Base-by-base conservation (phyloP, 371 early-diverging fungal species). In the Coemansia sp. region DNA sequence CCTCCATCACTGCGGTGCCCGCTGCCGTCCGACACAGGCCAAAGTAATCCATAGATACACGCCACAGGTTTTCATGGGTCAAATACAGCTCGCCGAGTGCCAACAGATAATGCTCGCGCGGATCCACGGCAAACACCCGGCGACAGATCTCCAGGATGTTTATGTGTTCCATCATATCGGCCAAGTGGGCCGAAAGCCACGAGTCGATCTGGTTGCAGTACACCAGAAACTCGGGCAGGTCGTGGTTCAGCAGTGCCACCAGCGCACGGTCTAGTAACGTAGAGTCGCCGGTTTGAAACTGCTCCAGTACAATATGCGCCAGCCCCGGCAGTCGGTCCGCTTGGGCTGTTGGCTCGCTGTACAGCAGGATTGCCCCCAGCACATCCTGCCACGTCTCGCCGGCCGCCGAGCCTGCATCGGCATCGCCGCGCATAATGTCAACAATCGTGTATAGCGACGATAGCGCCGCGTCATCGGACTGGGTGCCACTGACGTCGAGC, bases 121-220 rank as follows among this genome's bases (percentile, higher is more conserved):
- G 73, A 3, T 76, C 64, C 2, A 67, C 63, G 0, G 51, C 43
- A 54, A 72, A 67, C 42, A 63, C 67, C 1, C 38, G 31, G 0
- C 68, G 63, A 38, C 70, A 74, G 10, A 36, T 16, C 14, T 50
- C 67, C 11, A 76, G 52, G 26, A 68, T 65, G 20, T 57, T 42
- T 4, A 76, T 57, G 20, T 76, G 71, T 30, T 60, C 55, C 75
- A 76, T 63, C 11, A 63, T 39, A 41, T 76, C 77, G 2, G 55
- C 41, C 5, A 65, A 20, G 10, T 76, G 77, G 1, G 77, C 75
- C 7, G 74, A 39, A 14, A 76, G 59, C 77, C 77, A 76, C 2
- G 40, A 20, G 20, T 76, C 77, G 45, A 76, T 68, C 38, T 67
- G 68, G 43, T 40, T 49, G 43, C 67, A 54, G 59, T 52, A 53